phyloP scores from a whole-genome alignment of 176 grass and related monocot species.

The Carex pumila region DNA sequence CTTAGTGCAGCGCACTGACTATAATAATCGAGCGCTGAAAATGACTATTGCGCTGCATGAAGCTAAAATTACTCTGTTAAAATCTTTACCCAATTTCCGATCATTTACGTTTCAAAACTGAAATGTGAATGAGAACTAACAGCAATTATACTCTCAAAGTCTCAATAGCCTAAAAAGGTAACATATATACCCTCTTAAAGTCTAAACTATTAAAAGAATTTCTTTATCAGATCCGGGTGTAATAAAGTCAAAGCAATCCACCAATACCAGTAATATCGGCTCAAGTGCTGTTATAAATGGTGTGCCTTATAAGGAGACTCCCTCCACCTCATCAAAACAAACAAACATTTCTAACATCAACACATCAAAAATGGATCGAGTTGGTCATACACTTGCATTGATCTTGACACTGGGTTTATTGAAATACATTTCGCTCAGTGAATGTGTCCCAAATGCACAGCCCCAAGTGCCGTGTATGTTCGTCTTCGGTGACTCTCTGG shows the following conservation, averaged over 20 bases:
- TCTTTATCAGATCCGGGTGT: neutral
- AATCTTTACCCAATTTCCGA: neutral
- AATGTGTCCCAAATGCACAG: neutral
- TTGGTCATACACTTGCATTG: neutral
- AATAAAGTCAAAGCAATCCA: neutral
- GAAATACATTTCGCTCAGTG: neutral
- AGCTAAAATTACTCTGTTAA: too few species aligned
- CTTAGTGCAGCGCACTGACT: too few species aligned
- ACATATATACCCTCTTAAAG: neutral
- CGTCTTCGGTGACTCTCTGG: constrained; percentile 83
- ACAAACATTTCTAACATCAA: neutral
- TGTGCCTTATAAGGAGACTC: neutral
- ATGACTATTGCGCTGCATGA: too few species aligned
- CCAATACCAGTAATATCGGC: neutral
- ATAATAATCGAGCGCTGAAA: too few species aligned
- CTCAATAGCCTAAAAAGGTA: neutral
- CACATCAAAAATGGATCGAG: neutral
- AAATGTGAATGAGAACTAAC: neutral
- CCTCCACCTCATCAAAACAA: neutral
- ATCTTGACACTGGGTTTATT: neutral
- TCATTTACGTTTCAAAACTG: neutral
- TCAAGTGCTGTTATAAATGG: constrained; percentile 6
- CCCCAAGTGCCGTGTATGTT: constrained; percentile 69
- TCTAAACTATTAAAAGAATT: neutral
- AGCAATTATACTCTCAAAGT: neutral